Evolutionary conservation across 257 asterid species (phyloP).

Genomic region (Scutellaria galericulata): DNA sequence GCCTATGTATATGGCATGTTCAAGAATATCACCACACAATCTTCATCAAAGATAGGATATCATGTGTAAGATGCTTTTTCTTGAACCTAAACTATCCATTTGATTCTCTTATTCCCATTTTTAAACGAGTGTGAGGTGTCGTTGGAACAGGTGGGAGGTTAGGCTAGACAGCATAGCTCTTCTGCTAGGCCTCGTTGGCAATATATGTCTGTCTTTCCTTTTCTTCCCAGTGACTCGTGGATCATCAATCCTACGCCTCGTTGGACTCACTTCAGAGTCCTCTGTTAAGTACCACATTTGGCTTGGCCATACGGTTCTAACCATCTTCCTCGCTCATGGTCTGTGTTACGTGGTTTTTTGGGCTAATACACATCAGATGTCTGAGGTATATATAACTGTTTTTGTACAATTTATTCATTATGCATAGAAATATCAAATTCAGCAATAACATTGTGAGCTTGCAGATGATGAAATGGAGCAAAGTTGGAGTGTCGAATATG

Average conservation of each 20-base stretch:
- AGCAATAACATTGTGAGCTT: not conserved
- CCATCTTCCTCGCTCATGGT: conserved; percentile 48
- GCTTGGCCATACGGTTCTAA: conserved; percentile 47
- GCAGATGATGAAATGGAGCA: conserved; percentile 51
- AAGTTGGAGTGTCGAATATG: conserved; percentile 43
- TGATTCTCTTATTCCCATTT: not conserved
- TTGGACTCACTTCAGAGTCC: conserved; percentile 53
- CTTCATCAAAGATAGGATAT: conserved; percentile 43
- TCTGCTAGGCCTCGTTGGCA: conserved; percentile 50
- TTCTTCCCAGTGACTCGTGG: conserved; percentile 53
- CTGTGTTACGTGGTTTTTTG: conserved; percentile 42
- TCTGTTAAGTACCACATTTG: conserved; percentile 48
- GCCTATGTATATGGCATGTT: conserved; percentile 48
- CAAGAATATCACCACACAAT: conserved; percentile 47
- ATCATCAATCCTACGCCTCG: conserved; percentile 43
- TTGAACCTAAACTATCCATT: not conserved
- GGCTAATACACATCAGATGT: conserved; percentile 44
- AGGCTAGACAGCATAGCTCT: conserved; percentile 51
- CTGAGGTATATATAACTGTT: conserved; percentile 37
- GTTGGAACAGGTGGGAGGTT: conserved; percentile 48
- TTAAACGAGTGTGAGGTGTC: no score
- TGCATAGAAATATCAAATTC: not conserved
- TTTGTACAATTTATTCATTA: not conserved
- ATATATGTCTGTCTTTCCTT: conserved; percentile 49
- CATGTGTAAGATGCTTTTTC: conserved; percentile 37